Evolutionary conservation across 768 basidiomycete species (phyloP), one percentile per base, ranked within the genome.

Genomic region (Pleurotus pulmonarius): DNA sequence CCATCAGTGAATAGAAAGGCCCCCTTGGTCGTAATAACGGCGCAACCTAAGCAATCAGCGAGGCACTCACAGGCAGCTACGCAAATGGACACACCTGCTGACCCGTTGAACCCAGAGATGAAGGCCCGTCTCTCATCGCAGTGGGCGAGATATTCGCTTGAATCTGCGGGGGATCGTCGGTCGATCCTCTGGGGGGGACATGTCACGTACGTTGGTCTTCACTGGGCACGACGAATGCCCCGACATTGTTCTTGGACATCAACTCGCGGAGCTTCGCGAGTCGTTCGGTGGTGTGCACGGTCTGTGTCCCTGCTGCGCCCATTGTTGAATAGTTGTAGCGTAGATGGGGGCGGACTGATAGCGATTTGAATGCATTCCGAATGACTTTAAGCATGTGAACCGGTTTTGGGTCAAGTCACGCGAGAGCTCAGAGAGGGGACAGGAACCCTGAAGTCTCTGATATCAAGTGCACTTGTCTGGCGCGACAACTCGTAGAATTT

Each of bases 1-100:
- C 96, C 97, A 74, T 99, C 96, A 2, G 96, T 98, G 73, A 96
- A 98, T 48, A 97, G 77, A 59, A 78, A 85, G 0, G 94, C 95
- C 3, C 83, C 74, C 25, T 86, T 75, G n/a, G 52, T 64, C 20
- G 63, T 61, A 16, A 66, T 59, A 15, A 61, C 26, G 15, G 59
- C 65, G 38, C 64, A 65, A 55, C 65, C 63, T 59, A 16, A 26
- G 38, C 29, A 34, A 34, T 34, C 29, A 34, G 29, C 8, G 29
- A 34, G 29, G 7, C 29, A 7, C 20, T 20, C 20, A 1, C 20
- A 20, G 1, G 1, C 20, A 20, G 3, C 20, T 20, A 20, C 20
- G 20, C 20, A 8, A 47, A n/a, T 7, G n/a, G 49, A 65, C 74
- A 63, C 59, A 84, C 94, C 94, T 64, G 96, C 95, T 39, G 93